Conservation (phyloP, 2,329 filamentous ascomycete genomes). For the Berkeleyomyces basicola region DNA sequence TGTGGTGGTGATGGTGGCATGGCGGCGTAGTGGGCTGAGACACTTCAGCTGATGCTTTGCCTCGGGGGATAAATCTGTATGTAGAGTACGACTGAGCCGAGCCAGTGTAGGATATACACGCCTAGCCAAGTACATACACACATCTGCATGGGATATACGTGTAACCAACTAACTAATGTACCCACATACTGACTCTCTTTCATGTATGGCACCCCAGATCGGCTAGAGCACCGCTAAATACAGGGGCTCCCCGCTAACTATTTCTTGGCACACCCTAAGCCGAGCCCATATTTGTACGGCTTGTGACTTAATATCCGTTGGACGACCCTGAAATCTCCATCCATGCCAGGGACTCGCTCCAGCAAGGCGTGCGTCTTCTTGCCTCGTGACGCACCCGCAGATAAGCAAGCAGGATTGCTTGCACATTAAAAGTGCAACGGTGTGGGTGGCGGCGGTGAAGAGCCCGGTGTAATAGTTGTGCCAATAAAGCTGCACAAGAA, state of each 20-base stretch:
- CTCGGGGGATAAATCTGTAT: background rate
- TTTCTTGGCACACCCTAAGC: background rate
- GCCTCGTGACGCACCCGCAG: background rate
- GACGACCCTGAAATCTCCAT: conserved; percentile 2
- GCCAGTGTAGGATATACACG: background rate
- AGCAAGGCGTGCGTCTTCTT: background rate
- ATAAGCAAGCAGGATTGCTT: too few species aligned
- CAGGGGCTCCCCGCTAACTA: background rate
- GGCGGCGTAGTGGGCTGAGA: background rate
- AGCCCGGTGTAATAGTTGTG: background rate
- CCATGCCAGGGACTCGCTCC: background rate
- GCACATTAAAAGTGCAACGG: background rate
- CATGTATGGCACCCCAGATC: background rate
- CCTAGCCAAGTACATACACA: background rate
- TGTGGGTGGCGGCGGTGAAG: background rate
- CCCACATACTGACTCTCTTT: too few species aligned
- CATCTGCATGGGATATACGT: background rate
- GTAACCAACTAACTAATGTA: too few species aligned
- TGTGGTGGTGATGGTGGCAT: background rate
- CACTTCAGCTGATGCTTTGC: background rate
- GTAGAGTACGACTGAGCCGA: background rate
- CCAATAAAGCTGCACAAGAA: background rate
- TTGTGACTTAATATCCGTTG: background rate
- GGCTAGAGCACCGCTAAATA: background rate
- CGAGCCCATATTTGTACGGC: background rate